Evolutionary conservation across 768 basidiomycete species (phyloP), one percentile per base, ranked within the genome.

Genomic region (Podaxis mareebaensis): DNA sequence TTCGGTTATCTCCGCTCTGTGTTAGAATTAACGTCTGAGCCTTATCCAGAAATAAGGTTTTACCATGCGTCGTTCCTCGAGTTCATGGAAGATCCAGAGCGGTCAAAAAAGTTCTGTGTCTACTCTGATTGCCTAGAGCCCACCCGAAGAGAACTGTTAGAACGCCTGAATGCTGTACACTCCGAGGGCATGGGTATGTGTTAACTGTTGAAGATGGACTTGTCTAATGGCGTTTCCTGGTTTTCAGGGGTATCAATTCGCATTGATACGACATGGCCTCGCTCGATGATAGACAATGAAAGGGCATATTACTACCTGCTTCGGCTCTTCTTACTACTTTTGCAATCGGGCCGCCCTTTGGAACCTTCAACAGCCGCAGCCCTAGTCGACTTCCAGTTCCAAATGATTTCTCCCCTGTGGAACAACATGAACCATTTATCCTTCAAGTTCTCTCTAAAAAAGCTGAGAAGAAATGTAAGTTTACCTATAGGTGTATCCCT

Each of bases 61-160:
- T 55, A 55, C 22, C 54, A 55, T 40, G 38, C 36, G 22, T 40
- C 54, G 12, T 55, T 55, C 54, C 10, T 55, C 17, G 54, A 55
- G 7, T 55, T 55, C 20, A 13, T 55, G 20, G 36, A 39, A 39
- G 36, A 40, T 24, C 17, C 17, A 13, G 7, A 13, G 5, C 54
- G 54, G 12, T 55, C 54, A 0, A 24, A 11, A 15, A n/a, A 40
- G 11, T 26, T 24, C 11, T 55, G 54, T 22, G n/a, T 42, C 22
- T 51, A 51, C 22, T 22, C 22, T 8, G 30, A 1, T 30, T 30
- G 30, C 7, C 30, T 30, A 30, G 30, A 30, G 30, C 30, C 30
- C 4, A 13, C 49, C 13, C 24, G n/a, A 2, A 51, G 22, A 26
- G 20, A 22, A 12, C 12, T 51, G 4, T 4, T 51, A 24, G 49